These are phyloP conservation scores for Cordyceps cicadae DNA, from an alignment of 2,329 filamentous ascomycete species.

Conservation along the genomic window DNA sequence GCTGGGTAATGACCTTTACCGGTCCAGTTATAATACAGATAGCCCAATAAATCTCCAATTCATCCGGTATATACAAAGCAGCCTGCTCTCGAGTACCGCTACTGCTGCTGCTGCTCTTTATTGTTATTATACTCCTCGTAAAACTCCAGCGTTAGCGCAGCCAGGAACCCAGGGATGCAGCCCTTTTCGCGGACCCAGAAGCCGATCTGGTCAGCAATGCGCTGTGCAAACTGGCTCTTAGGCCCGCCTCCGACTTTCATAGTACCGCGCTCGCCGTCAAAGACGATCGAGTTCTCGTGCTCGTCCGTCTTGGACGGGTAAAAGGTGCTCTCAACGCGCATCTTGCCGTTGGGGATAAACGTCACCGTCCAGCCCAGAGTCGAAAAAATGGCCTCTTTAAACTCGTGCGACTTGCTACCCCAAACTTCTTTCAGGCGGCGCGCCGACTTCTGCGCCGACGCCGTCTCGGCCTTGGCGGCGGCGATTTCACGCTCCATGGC, in stretches of 20 bases:
- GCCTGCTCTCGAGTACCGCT: background rate
- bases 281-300: constrained; percentile 68
- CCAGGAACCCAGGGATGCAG: constrained; percentile 87
- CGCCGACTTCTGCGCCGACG: constrained; percentile 73
- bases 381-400: constrained; percentile 87
- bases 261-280: constrained; percentile 87
- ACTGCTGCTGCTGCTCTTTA: background rate
- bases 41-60: background rate
- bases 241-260: constrained; percentile 97
- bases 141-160: constrained; percentile 86
- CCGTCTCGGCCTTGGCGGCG: constrained; percentile 59
- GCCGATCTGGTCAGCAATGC: constrained; percentile 78
- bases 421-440: constrained; percentile 87
- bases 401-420: constrained; percentile 83
- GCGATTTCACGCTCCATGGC: constrained; percentile 67
- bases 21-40: background rate
- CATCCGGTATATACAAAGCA: background rate
- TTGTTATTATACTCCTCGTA: constrained; percentile 56
- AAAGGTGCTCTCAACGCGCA: constrained; percentile 81
- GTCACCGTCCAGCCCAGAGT: constrained; percentile 91
- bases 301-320: constrained; percentile 62
- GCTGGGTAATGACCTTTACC: constrained; percentile 83
- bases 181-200: constrained; percentile 95
- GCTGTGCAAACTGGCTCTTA: constrained; percentile 72
- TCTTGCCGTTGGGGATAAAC: constrained; percentile 95